These are phyloP conservation scores for Lachancea lanzarotensis DNA, from an alignment of 805 yeast species.

Conservation along the genomic window DNA sequence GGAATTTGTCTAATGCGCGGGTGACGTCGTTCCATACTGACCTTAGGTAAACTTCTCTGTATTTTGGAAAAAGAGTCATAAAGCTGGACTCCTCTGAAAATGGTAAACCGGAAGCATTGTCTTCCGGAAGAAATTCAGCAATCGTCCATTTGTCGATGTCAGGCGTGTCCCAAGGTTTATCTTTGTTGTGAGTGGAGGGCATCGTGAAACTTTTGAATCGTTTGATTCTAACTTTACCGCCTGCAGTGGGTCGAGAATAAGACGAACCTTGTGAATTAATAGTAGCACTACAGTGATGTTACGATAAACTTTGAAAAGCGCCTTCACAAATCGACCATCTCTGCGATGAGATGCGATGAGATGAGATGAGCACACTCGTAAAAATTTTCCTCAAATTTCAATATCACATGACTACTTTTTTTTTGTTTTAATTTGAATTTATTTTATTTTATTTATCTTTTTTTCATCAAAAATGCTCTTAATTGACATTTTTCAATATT, in stretches of 20 bases:
- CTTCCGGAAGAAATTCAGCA: slow-evolving; percentile 85
- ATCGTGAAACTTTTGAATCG: slow-evolving; percentile 33
- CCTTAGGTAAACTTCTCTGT: slow-evolving; percentile 84
- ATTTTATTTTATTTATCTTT: not conserved
- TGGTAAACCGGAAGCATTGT: slow-evolving; percentile 77
- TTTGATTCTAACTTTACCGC: not conserved
- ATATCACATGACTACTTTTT: not conserved
- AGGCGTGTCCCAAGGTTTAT: slow-evolving; percentile 97
- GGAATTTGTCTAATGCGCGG: slow-evolving; percentile 61
- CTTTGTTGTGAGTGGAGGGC: slow-evolving; percentile 91
- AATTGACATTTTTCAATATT: not conserved
- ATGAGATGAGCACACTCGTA: not conserved
- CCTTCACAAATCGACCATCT: too few relatives aligned
- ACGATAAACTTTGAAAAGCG: not conserved
- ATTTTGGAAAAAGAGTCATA: slow-evolving; percentile 92
- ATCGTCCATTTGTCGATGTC: slow-evolving; percentile 90
- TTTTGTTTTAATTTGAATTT: not conserved
- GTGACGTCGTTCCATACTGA: slow-evolving; percentile 94
- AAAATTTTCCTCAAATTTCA: not conserved
- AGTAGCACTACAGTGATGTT: not conserved
- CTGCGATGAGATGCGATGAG: slow-evolving; percentile 2
- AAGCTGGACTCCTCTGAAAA: slow-evolving; percentile 95
- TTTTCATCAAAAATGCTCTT: not conserved
- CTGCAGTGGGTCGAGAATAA: not conserved
- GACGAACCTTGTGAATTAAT: not conserved